Conservation (phyloP, 2,329 filamentous ascomycete species). For the Aureobasidium pullulans region DNA sequence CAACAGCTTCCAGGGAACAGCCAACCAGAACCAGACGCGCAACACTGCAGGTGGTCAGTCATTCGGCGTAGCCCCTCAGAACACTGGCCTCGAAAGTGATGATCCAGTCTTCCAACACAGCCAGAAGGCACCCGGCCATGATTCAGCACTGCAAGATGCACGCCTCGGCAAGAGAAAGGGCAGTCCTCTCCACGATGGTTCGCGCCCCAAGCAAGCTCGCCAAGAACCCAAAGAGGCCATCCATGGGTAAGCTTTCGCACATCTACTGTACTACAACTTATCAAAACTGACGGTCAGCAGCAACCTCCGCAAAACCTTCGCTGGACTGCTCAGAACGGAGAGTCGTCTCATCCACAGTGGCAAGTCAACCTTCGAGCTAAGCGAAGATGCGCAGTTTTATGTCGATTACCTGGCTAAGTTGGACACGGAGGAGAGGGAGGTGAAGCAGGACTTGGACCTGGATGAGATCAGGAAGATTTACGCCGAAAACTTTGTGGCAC, state of each 20-base stretch:
- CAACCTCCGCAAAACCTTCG: neutral
- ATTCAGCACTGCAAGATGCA: neutral
- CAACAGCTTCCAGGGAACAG: no score
- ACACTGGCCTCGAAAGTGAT: neutral
- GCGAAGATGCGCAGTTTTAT: neutral
- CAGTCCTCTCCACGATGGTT: neutral
- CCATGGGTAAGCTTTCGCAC: neutral
- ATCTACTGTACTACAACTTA: neutral
- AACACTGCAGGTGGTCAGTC: no score
- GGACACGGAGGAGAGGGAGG: neutral
- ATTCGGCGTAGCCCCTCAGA: neutral
- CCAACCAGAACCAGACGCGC: no score
- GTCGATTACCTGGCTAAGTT: neutral
- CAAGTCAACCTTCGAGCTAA: neutral
- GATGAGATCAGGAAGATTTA: neutral
- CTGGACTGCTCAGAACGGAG: neutral
- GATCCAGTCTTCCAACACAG: neutral
- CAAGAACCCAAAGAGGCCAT: neutral
- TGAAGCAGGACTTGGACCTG: no score
- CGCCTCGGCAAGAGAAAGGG: neutral
- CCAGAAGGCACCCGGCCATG: neutral
- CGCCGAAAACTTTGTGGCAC: neutral
- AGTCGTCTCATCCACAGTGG: neutral
- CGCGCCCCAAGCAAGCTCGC: neutral
- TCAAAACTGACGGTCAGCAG: neutral